These are phyloP conservation scores for Hansenula lynferdii DNA, from an alignment of 1,139 yeast species.

Conservation along the genomic window DNA sequence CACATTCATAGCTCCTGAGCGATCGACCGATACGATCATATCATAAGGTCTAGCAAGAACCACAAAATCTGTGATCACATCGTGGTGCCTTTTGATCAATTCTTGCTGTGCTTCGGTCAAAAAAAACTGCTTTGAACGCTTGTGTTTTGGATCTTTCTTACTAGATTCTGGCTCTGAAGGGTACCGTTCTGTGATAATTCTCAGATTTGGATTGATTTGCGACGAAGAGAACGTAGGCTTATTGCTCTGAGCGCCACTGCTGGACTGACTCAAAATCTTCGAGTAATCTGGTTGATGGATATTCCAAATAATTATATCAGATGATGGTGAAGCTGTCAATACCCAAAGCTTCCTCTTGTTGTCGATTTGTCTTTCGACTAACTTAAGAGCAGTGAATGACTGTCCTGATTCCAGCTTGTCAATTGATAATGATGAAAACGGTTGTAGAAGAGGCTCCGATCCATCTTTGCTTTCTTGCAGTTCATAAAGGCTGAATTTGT, in stretches of 20 bases:
- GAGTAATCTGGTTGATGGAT: constrained; percentile 36
- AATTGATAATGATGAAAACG: background rate
- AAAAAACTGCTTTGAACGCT: constrained; percentile 20
- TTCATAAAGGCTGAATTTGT: constrained; percentile 25
- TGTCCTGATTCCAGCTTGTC: constrained; percentile 5
- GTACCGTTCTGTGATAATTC: constrained; percentile 29
- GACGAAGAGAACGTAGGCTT: constrained; percentile 29
- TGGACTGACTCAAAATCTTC: constrained; percentile 31
- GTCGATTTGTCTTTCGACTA: constrained; percentile 19
- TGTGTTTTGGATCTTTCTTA: constrained; percentile 11
- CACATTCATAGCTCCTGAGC: constrained; percentile 57
- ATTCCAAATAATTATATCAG: constrained; percentile 45
- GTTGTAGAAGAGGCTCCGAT: constrained; percentile 1
- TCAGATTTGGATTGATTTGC: constrained; percentile 30
- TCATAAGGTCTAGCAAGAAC: constrained; percentile 47
- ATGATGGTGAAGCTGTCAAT: constrained; percentile 32
- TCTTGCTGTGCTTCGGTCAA: constrained; percentile 33
- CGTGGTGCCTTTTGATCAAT: constrained; percentile 38
- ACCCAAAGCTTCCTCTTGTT: constrained; percentile 21
- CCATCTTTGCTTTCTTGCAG: constrained; percentile 6
- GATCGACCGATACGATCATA: constrained; percentile 59
- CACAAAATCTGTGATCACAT: constrained; percentile 45
- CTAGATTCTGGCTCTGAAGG: constrained; percentile 14
- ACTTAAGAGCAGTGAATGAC: constrained; percentile 25
- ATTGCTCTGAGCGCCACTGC: constrained; percentile 13